Base-by-base conservation (phyloP, 2,329 filamentous ascomycete species). In the Calonectria pseudoturangicola region DNA sequence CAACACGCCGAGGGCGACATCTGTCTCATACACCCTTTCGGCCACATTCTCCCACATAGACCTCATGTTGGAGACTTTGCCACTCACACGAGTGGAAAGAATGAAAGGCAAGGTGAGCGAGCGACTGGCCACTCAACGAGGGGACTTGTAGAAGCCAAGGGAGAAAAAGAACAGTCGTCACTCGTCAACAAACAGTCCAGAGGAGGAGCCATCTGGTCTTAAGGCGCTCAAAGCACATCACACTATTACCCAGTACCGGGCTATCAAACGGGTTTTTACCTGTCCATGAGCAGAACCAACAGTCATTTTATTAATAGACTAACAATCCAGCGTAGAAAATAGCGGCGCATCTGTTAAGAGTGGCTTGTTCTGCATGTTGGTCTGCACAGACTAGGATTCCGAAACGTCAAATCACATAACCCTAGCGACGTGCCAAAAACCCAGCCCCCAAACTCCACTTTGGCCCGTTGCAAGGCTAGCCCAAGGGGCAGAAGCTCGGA, bases 311-410 rank as follows among this genome's bases (percentile, higher is more conserved):
- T 60, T 21, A 30, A 21, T 36, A 48, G 51, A 4, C 77, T 74
- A 79, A 78, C 74, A 74, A 15, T 0, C 28, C 8, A 36, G 10
- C 5, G 41, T 0, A 4, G 18, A 68, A 74, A 76, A 50, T 47
- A 56, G 56, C 33, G 51, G 70, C 30, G 27, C 1, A 25, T 28
- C 30, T 76, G 77, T 79, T 79, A 78, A 71, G 56, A 45, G 27
- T 45, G 30, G 18, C 54, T 63, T 58, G 36, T 33, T 68, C 72
- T 75, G 77, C 74, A 78, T 36, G 75, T 75, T 78, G 77, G 75
- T 13, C 1, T 47, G 45, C 39, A 48, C 54, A 45, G 66, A 62
- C 27, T 71, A 41, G 45, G 58, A 74, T 72, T 54, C 58, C 70
- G 75, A 79, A 78, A 78, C 76, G 15, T 15, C 33, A 64, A 66